phyloP scores from a whole-genome alignment of 2,329 filamentous ascomycete genomes.

The Penicillium aurantiogriseum region DNA sequence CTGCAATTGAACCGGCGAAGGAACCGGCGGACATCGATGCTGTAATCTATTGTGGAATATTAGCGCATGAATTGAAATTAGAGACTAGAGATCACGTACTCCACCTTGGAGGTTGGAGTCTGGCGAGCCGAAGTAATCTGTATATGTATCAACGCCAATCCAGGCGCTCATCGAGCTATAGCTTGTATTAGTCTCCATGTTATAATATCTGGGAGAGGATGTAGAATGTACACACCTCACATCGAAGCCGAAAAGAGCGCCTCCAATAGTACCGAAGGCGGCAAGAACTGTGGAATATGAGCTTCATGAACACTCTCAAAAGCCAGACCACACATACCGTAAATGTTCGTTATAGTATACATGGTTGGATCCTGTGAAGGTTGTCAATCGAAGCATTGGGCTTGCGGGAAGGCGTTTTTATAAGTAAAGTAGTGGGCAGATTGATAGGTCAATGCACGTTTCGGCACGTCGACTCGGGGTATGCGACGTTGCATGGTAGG shows the following conservation, averaged over 20 bases:
- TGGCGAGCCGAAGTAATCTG: conserved; percentile 55
- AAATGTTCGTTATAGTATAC: conserved; percentile 50
- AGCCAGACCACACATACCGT: conserved; percentile 27
- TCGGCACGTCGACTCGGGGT: conserved; percentile 7
- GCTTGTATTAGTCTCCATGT: conserved; percentile 6
- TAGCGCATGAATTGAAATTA: neutral
- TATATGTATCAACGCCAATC: conserved; percentile 53
- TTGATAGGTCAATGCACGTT: conserved; percentile 8
- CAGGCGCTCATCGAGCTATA: conserved; percentile 43
- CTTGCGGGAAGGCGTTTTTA: conserved; percentile 16
- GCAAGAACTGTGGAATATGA: conserved; percentile 44
- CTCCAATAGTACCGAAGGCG: conserved; percentile 57
- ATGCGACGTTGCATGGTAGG: conserved; percentile 9
- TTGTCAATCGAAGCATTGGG: neutral
- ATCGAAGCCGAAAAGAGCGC: conserved; percentile 59
- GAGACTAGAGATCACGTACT: conserved; percentile 17
- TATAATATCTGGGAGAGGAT: conserved; percentile 33
- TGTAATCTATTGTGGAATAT: conserved; percentile 55
- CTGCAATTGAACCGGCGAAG: conserved; percentile 22
- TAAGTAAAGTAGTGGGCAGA: conserved; percentile 6
- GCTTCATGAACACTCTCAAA: neutral
- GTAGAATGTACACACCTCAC: conserved; percentile 51
- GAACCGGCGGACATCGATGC: conserved; percentile 51
- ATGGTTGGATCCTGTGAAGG: conserved; percentile 12
- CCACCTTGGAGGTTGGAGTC: conserved; percentile 40